Evolutionary conservation across 2,329 filamentous ascomycete species (phyloP), one percentile per base, ranked within the genome.

Genomic region (Emericellopsis cladophorae): DNA sequence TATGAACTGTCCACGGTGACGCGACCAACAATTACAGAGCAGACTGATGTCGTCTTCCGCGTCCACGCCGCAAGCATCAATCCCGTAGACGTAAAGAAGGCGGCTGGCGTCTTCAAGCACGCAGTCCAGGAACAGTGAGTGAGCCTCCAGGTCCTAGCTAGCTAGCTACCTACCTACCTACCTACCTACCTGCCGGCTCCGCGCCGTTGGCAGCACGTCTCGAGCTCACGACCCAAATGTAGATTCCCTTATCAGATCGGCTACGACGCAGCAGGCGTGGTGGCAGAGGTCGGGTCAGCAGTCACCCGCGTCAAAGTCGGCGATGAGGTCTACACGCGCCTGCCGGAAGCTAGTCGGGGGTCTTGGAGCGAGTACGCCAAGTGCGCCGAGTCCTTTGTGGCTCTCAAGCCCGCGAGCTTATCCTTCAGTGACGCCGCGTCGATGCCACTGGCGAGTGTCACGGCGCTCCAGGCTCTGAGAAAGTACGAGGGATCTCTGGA

Each of bases 41-140:
- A 45, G 14, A 45, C 43, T 10, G 49, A 56, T 23, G 48, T 57
- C 10, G 37, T 61, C 14, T 60, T 69, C 32, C 58, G 54, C 37
- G 62, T 68, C 8, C 53, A 64, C 40, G 64, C 65, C 4, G 64
- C 64, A 1, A 60, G 58, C 36, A 53, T 68, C 33, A 68, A 70
- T 44, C 64, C 66, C 1, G 51, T 68, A 4, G 66, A 69, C 49
- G 55, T 67, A 4, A 62, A 63, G 44, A 58, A 57, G 40, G 65
- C 62, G 1, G 49, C 50, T 14, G 63, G 62, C 1, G 44, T 52
- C 1, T 42, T 61, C 31, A 64, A 63, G 37, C 12, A 52, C 10
- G 52, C 52, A 7, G 10, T 59, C 4, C 48, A 52, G 36, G 58
- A 61, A 36, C 29, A 45, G 58, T 62, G 45, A 40, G 55, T 32